Evolutionary conservation across 257 asterid genomes (phyloP), one percentile per base, ranked within the genome.

Genomic region (Solanum etuberosum): DNA sequence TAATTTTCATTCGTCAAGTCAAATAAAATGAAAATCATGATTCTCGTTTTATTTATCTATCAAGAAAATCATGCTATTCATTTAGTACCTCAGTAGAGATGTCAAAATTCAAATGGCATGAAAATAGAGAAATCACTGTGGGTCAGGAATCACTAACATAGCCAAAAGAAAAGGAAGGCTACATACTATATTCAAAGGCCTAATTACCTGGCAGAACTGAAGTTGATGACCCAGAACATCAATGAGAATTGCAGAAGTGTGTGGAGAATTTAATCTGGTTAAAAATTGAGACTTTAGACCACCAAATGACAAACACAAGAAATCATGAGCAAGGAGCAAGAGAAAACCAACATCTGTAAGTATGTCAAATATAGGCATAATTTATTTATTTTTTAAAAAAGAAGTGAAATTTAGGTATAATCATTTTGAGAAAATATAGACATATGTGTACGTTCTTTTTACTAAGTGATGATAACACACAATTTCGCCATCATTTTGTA

Each of bases 161-260:
- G 31, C 31, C 82, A 74, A 73, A 35, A 37, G 54, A 74, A 35
- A 72, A 10, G 51, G 5, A 37, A 73, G 51, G 51, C 23, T 21
- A n/a, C 87, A 38, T 85, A 83, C 34, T 34, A 43, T n/a, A 57
- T 61, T 86, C 21, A 21, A 68, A 63, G 86, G 63, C 34, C 48
- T 63, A 84, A 72, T 86, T 94, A 97, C 99, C 99, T 97, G 99
- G 25, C 97, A 89, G 90, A 96, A 97, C 85, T 97, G 98, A 91
- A 97, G 99, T 86, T 94, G 95, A 90, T 93, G 93, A 59, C 99
- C 99, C 9, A 96, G 93, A 83, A 92, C 97, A 89, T 97, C 99
- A 78, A 97, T 91, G 73, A 80, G 25, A 85, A 95, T 92, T 32
- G 98, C 96, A 35, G 98, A 94, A 74, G 99, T 95, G 87, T 93